Conservation (phyloP, 2,329 filamentous ascomycete genomes). For the Dryadomyces quercivorus region DNA sequence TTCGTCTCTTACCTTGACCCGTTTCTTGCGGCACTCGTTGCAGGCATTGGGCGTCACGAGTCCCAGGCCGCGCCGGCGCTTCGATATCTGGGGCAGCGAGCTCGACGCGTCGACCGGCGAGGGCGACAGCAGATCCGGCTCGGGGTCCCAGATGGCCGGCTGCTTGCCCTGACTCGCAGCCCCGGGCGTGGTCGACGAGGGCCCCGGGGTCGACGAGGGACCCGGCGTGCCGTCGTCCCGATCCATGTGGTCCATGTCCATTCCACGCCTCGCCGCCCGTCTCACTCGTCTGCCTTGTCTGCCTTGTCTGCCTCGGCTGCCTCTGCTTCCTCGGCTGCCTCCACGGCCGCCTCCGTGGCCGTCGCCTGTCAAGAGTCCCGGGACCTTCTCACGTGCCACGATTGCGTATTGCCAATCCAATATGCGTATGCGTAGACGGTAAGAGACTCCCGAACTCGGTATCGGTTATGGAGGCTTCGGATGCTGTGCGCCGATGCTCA, state of each 20-base stretch:
- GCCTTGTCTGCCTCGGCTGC: neutral
- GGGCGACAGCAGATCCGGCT: neutral
- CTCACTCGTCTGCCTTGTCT: neutral
- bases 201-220: neutral
- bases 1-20: slow-evolving; percentile 44
- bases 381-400: neutral
- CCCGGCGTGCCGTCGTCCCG: too few relatives aligned
- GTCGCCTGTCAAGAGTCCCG: too few relatives aligned
- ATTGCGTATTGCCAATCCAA: too few relatives aligned
- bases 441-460: too few relatives aligned
- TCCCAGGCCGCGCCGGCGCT: slow-evolving; percentile 41
- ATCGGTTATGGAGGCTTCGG: neutral
- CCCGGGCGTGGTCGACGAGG: neutral
- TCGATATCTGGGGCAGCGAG: slow-evolving; percentile 15
- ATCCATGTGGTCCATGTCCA: neutral
- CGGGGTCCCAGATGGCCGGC: neutral
- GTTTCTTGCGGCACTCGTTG: slow-evolving; percentile 50
- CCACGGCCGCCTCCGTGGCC: too few relatives aligned
- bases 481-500: neutral
- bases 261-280: neutral
- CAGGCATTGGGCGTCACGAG: slow-evolving; percentile 49
- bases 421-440: neutral
- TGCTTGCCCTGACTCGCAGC: neutral
- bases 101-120: neutral
- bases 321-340: neutral